These are phyloP conservation scores for Diaporthe sp. DNA, from an alignment of 2,329 filamentous ascomycete species.

Conservation along the genomic window DNA sequence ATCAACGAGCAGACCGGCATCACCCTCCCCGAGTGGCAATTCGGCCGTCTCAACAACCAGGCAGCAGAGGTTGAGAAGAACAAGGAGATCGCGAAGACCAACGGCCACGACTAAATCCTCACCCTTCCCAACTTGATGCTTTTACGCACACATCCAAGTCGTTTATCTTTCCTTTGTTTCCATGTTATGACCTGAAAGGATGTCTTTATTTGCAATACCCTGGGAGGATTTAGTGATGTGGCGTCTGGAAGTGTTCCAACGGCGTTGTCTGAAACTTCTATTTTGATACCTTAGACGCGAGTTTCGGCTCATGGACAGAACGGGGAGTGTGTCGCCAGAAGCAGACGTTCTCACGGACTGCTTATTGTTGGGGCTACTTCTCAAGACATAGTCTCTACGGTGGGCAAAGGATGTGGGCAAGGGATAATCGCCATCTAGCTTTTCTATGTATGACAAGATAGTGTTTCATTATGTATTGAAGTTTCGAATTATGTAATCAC, in stretches of 20 bases:
- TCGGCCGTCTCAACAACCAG: constrained; percentile 62
- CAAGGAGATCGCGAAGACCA: constrained; percentile 56
- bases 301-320: neutral
- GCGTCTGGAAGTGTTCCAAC: neutral
- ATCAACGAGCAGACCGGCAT: constrained; percentile 94
- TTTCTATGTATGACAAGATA: neutral
- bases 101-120: neutral
- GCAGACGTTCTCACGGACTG: neutral
- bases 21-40: constrained; percentile 82
- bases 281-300: constrained; percentile 13
- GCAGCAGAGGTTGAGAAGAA: constrained; percentile 52
- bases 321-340: neutral
- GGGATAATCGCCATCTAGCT: neutral
- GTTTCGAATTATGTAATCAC: neutral
- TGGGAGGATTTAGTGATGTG: neutral
- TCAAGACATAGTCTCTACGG: neutral
- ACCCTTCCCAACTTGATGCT: neutral
- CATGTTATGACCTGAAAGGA: neutral
- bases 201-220: constrained; percentile 10
- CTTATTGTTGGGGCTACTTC: neutral
- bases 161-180: neutral
- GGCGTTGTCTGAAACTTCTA: neutral
- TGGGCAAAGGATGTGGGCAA: neutral
- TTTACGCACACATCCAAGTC: neutral
- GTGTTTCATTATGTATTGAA: neutral